phyloP scores from a whole-genome alignment of 2,329 filamentous ascomycete genomes.

The Epichloe coenophiala region DNA sequence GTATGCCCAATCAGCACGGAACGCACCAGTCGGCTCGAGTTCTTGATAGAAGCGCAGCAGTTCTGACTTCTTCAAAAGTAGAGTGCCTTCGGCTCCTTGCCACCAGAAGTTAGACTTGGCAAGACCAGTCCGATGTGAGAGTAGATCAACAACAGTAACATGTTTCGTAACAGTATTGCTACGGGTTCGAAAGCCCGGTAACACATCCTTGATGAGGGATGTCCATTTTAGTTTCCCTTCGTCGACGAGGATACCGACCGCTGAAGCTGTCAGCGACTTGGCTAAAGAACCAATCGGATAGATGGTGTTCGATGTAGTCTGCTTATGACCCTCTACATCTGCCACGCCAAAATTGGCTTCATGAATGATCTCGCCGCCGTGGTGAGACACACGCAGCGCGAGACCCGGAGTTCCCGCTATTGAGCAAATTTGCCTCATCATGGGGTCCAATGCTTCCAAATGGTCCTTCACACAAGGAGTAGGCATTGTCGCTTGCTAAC shows the following conservation, averaged over 20 bases:
- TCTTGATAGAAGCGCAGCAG: not conserved
- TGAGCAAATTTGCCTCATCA: not conserved
- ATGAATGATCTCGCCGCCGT: not conserved
- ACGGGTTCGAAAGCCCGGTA: not conserved
- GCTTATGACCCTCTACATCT: not conserved
- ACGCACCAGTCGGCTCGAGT: not conserved
- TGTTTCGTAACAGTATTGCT: not conserved
- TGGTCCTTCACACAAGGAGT: not conserved
- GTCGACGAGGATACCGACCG: not conserved
- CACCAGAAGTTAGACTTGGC: not conserved
- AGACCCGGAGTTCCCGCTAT: not conserved
- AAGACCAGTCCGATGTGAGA: not conserved
- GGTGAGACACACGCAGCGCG: not conserved
- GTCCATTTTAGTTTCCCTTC: not conserved
- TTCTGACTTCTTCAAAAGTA: not conserved
- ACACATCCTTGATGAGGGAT: not conserved
- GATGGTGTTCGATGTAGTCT: not conserved
- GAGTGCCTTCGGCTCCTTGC: not conserved
- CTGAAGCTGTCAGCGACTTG: not conserved
- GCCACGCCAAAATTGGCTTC: not conserved
- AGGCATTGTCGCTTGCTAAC: not conserved
- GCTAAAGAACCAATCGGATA: not conserved
- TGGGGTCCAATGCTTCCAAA: not conserved
- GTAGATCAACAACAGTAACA: not conserved
- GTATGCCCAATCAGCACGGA: not conserved